Evolutionary conservation across 768 basidiomycete genomes (phyloP), one percentile per base, ranked within the genome.

Genomic region (Tephrocybe sp.): DNA sequence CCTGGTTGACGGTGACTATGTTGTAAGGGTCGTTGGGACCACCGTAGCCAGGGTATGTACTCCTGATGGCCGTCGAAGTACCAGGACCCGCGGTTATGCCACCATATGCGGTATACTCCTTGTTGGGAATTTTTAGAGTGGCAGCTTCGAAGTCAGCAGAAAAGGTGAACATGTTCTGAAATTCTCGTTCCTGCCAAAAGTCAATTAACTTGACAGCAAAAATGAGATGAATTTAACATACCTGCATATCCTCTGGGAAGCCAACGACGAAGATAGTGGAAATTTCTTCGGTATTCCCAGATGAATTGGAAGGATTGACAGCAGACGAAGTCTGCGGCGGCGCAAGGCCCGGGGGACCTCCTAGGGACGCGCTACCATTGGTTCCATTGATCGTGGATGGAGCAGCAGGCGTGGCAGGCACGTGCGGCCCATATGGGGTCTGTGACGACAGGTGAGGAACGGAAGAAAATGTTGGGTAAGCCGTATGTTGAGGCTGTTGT

Each of bases 101-200:
- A 18, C 83, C 83, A 55, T 89, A 92, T 31, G 88, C 79, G 18
- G 87, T 87, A 55, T 82, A 86, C 61, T 93, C 90, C 69, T 93
- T 88, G 74, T 92, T 92, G 1, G 97, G 97, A 51, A 96, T 92
- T 78, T 98, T 99, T 58, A 99, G 78, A 5, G 95, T 97, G 7
- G 97, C 96, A 19, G 95, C 97, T 67, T 98, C 97, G 61, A 98
- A 99, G 9, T 94, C 97, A 1, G 80, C 72, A 3, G 91, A 92
- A 62, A 99, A 99, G 7, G 94, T 92, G 66, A 99, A 99, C 89
- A 99, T 96, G 65, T 98, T 98, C 68, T 96, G 92, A 68, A 98
- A 99, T 71, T 99, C 97, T 25, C 97, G 92, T 74, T 98, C 97
- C 94, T 98, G 58, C 3, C 44, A 44, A 56, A 55, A 39, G 53